Evolutionary conservation across 768 basidiomycete genomes (phyloP), one percentile per base, ranked within the genome.

Genomic region (Chalciporus pseudorubinellus): DNA sequence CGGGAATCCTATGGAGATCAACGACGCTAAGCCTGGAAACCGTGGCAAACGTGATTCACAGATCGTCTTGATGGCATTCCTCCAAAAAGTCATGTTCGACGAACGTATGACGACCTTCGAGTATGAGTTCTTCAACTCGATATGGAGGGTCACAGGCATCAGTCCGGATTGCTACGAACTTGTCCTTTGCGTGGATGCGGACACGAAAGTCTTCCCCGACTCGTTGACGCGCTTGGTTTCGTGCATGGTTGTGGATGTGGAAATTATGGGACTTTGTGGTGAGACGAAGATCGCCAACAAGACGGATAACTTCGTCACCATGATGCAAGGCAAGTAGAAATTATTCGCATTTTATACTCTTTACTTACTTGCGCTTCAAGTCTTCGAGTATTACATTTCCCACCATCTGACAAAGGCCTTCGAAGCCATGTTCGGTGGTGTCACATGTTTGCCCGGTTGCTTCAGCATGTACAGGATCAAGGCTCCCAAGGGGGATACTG

Each of bases 201-300:
- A 97, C 74, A 98, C 94, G 55, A 98, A 98, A 79, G 90, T 98
- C 47, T 99, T 98, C 83, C 97, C 97, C 13, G 97, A 99, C 73
- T 95, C 95, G 50, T 70, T 98, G 68, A 95, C 94, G 34, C 77
- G 97, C 61, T 94, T 99, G 95, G 85, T 87, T 44, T 87, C 92
- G 43, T 95, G 93, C 62, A 95, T 98, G 94, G 90, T 94, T 24
- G 84, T 92, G 63, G 97, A 99, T 64, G 83, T 86, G 61, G 97
- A 98, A 70, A 98, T 98, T 57, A 98, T 98, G 97, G 97, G 95
- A 19, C 78, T 99, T 21, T 99, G 97, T 65, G 97, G 97, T 22
- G 97, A 99, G 76, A 99, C 97, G 55, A 99, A 99, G 82, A 95
- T 99, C 61, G 97, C 97, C 31, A 99, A 99, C 76, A 99, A 99